phyloP scores from a whole-genome alignment of 768 basidiomycete species.

The Mycena amicta region DNA sequence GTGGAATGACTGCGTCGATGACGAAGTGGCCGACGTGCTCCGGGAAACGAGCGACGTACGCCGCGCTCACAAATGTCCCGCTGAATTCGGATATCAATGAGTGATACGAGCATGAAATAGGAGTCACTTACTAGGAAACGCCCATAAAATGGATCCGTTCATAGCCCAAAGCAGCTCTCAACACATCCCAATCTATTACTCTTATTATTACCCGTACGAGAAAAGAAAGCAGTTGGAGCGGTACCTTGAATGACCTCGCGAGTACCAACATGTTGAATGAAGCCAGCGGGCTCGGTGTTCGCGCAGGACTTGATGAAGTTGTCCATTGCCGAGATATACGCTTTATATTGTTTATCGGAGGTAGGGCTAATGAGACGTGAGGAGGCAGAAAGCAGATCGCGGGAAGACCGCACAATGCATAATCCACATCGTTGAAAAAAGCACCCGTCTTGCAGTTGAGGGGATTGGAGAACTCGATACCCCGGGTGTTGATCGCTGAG shows the following conservation, averaged over 20 bases:
- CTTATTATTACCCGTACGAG: no score
- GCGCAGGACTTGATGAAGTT: slow-evolving; percentile 9
- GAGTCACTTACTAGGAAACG: slow-evolving; percentile 12
- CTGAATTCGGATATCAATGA: not conserved
- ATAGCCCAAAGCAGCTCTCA: slow-evolving; percentile 15
- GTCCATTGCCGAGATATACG: slow-evolving; percentile 5
- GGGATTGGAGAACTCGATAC: slow-evolving; percentile 7
- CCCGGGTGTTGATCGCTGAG: slow-evolving; percentile 14
- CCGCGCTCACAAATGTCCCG: slow-evolving; percentile 19
- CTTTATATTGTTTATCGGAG: not conserved
- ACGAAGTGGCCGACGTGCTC: slow-evolving; percentile 17
- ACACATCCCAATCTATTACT: slow-evolving; percentile 16
- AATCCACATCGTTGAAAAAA: not conserved
- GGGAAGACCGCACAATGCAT: not conserved
- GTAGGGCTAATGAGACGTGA: slow-evolving; percentile 2
- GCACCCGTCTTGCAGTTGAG: slow-evolving; percentile 6
- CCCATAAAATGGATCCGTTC: slow-evolving; percentile 8
- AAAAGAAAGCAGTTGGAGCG: no score
- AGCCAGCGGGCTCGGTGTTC: slow-evolving; percentile 3
- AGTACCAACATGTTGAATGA: slow-evolving; percentile 9
- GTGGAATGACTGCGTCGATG: slow-evolving; percentile 21
- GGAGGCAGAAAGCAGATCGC: not conserved
- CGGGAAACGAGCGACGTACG: slow-evolving; percentile 17
- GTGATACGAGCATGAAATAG: not conserved
- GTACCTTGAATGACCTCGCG: slow-evolving; percentile 8